Evolutionary conservation across 352 stramenopile genomes (phyloP).

Genomic region (Halophytophthora polymorphica): DNA sequence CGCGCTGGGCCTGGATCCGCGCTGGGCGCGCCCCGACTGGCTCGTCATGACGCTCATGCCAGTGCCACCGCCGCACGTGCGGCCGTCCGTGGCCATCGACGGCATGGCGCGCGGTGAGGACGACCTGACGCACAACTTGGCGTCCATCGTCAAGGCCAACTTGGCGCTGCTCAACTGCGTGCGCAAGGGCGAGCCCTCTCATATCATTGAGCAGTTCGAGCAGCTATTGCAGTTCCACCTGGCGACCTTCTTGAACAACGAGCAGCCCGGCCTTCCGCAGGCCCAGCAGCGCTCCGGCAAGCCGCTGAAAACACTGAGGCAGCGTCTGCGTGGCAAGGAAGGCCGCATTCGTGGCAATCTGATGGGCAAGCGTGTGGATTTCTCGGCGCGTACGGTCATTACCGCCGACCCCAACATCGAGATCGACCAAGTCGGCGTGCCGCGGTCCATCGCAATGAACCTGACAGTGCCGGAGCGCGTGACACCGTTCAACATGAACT

Average conservation of each 20-base stretch:
- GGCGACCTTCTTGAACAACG: slow-evolving; percentile 97
- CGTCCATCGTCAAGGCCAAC: slow-evolving; percentile 99
- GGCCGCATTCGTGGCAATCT: slow-evolving; percentile 98
- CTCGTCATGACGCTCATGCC: slow-evolving; percentile 98
- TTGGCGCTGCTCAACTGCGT: slow-evolving; percentile 94
- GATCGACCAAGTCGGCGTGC: slow-evolving; percentile 98
- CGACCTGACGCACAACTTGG: slow-evolving; percentile 97
- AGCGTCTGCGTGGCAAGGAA: slow-evolving; percentile 97
- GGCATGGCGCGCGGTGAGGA: slow-evolving; percentile 94
- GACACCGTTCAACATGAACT: slow-evolving; percentile 98
- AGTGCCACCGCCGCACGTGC: slow-evolving; percentile 97
- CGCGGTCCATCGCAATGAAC: slow-evolving; percentile 97
- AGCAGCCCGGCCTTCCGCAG: slow-evolving; percentile 94
- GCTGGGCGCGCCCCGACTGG: slow-evolving; percentile 96
- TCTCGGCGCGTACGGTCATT: slow-evolving; percentile 99
- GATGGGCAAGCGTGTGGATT: slow-evolving; percentile 99
- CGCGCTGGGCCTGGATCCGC: slow-evolving; percentile 93
- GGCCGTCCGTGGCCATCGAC: slow-evolving; percentile 95
- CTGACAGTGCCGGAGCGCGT: slow-evolving; percentile 98
- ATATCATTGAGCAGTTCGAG: slow-evolving; percentile 96
- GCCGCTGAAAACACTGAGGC: slow-evolving; percentile 96
- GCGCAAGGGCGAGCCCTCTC: slow-evolving; percentile 92
- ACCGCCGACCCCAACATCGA: slow-evolving; percentile 98
- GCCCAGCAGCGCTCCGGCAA: slow-evolving; percentile 96
- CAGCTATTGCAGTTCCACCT: slow-evolving; percentile 85